Base-by-base conservation (phyloP, 306 rosid species). In the Quercus dentata region DNA sequence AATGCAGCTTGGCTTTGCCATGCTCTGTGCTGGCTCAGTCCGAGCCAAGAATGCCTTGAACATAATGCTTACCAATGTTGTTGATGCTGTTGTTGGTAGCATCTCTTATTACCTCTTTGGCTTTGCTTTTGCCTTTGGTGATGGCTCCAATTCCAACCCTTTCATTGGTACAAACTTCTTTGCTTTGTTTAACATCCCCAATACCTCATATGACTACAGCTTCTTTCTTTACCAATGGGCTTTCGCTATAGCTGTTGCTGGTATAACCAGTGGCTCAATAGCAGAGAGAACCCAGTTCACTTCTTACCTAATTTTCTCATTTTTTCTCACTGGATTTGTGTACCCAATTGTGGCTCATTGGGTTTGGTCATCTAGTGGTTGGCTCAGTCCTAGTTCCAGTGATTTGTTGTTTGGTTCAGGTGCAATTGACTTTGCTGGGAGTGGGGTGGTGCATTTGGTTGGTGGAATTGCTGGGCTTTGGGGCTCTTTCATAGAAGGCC, bases 151-250 rank as follows among this genome's bases (percentile, higher is more conserved):
- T 72, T 75, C 90, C 77, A 91, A 91, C 73, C 92, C 97, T 20
- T 92, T 91, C 88, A 89, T 92, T 20, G 97, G 97, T 5, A 84
- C 97, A 3, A 49, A 63, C 56, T 72, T 82, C 59, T 89, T 92
- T 79, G 94, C 96, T 21, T 87, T 88, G 17, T 17, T 19, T 5
- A 76, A 52, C 63, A 69, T 92, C 75, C 92, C 94, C 17, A 85
- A 82, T 51, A 69, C 4, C 49, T 63, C 83, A 33, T 89, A 91
- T n/a, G 94, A 88, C 56, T 92, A 91, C 23, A 69, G 85, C 52
- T 92, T 91, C 90, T 92, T 91, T 67, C 91, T 92, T 56, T 92
- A 82, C 83, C 97, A 91, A 82, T 89, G 94, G 96, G 91, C 94
- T 28, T 92, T 89, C 72, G 97, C 96, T 21, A 92, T 92, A 18